Conservation (phyloP, 345 rosid species). For the Nasturtium officinale region DNA sequence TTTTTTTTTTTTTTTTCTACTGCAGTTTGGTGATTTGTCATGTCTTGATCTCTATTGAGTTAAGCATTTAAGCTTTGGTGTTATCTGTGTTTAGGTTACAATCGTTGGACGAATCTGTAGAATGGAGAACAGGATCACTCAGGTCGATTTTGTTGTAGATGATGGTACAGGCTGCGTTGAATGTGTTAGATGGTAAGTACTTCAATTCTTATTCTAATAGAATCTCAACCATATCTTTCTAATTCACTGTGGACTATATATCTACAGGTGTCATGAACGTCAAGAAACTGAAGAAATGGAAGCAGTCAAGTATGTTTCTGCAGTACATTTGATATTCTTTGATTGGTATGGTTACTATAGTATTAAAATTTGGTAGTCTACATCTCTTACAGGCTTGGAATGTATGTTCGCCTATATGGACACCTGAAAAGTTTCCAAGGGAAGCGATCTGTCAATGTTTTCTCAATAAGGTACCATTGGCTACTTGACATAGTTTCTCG, state of each 20-base stretch:
- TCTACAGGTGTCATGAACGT: slow-evolving; percentile 78
- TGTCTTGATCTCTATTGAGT: neutral
- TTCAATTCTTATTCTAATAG: neutral
- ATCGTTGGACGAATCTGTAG: slow-evolving; percentile 67
- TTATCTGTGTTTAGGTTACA: slow-evolving; percentile 50
- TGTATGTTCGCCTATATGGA: slow-evolving; percentile 87
- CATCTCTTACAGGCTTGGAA: slow-evolving; percentile 62
- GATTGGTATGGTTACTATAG: slow-evolving; percentile 2
- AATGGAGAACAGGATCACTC: slow-evolving; percentile 75
- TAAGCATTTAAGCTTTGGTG: slow-evolving; percentile 8
- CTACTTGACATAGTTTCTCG: neutral
- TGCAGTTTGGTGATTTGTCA: neutral
- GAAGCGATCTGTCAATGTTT: slow-evolving; percentile 68
- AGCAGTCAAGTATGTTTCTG: slow-evolving; percentile 58
- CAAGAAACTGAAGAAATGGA: slow-evolving; percentile 76
- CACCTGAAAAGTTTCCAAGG: slow-evolving; percentile 76
- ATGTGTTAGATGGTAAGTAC: slow-evolving; percentile 82
- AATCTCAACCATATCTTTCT: neutral
- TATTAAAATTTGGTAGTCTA: neutral
- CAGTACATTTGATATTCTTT: neutral
- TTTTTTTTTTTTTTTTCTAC: neutral
- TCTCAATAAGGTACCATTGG: slow-evolving; percentile 64
- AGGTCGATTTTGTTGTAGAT: slow-evolving; percentile 67
- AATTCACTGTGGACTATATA: slow-evolving; percentile 19
- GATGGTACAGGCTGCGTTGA: slow-evolving; percentile 88